Base-by-base conservation (phyloP, 805 yeast species). In the Saccharomyces eubayanus region DNA sequence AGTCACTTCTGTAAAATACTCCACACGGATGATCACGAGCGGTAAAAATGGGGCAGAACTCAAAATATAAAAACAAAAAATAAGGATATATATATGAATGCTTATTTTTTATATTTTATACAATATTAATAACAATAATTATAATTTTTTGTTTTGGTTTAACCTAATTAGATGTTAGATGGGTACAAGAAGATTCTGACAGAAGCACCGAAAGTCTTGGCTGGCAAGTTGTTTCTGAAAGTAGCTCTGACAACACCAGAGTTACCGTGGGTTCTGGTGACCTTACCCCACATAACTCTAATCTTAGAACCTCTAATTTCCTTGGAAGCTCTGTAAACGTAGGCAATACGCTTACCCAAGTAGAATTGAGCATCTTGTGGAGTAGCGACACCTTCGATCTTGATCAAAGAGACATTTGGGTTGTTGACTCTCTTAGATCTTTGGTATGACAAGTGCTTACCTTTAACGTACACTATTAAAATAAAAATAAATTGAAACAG, bases 131-230 rank as follows among this genome's bases (percentile, higher is more conserved):
- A 36, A 36, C 43, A 36, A 36, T 16, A 36, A 16, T 36, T 8
- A 52, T 45, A 47, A 46, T 28, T 24, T 28, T 24, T 47, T 47
- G 30, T 10, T 47, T 47, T 14, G 31, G 14, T 28, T 14, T 27
- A 50, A 51, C 60, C 51, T 57, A 56, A 52, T 87, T 92, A 92
- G 89, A 92, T 94, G 96, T 87, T 91, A 68, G 98, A 92, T 82
- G 99, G 99, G 88, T 92, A 92, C 80, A 92, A 91, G 96, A 94
- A 90, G 83, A 94, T 85, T 85, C 99, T 89, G 76, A 94, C 98
- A 67, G 96, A 86, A 75, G 99, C 97, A 82, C 99, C 99, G 77
- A 94, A 92, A 71, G 98, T 90, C 88, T 92, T 91, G 70, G 99
- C 91, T 78, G 99, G 99, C 75, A 94, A 86, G 91, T 94, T 94